Evolutionary conservation across 257 asterid species (phyloP), one percentile per base, ranked within the genome.

Genomic region (Haberlea rhodopensis): DNA sequence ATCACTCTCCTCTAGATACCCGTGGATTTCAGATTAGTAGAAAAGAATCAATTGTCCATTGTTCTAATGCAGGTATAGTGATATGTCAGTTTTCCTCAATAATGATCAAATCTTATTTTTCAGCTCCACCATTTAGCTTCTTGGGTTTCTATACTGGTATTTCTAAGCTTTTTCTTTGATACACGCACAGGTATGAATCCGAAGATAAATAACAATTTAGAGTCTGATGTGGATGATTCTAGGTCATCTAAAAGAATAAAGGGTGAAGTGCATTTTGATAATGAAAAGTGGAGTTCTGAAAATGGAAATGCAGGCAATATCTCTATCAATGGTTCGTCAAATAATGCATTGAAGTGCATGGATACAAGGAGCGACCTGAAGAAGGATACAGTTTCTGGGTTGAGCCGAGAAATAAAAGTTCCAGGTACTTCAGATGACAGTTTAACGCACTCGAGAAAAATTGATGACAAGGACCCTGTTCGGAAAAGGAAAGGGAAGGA

Each of bases 181-280:
- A 9, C 66, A 21, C 66, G 60, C 61, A 28, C 76, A 94, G 96
- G 85, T 76, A 24, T 68, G 53, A 79, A 65, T 61, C 46, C 81
- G 26, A 86, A 83, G 83, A 74, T 63, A 65, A 84, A 77, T 77
- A 80, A 68, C 85, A 81, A 69, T 66, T 79, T 80, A 58, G 96
- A 77, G 70, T 60, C 77, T 71, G 95, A 76, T 75, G 27, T 62
- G 67, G 95, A 81, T 62, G 78, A 74, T 75, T 76, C 78, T 45
- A 81, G 87, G 77, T 72, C 85, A 70, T 77, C 84, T 65, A 94
- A 88, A 82, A 88, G 85, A 81, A 62, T 75, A 11, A 88, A 85
- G 81, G 71, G 82, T 72, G 89, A 76, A 65, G 67, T 66, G 22
- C 78, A 34, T 57, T 45, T 72, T 76, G 80, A 80, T 61, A 85